phyloP scores from a whole-genome alignment of 495 filamentous ascomycete genomes.

The Staphylotrichum tortipilum region DNA sequence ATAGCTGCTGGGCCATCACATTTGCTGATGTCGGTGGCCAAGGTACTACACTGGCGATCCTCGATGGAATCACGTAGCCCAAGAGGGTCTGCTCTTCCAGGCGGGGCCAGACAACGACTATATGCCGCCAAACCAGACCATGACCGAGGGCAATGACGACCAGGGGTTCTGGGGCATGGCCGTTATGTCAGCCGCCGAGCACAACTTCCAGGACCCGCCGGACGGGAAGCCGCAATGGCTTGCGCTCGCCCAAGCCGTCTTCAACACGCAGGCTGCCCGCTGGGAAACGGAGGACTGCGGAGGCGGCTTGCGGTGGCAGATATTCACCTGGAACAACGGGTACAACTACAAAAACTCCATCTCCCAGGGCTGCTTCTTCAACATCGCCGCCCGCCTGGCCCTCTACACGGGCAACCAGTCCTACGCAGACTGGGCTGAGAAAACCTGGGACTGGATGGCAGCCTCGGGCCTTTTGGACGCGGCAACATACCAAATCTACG shows the following conservation, averaged over 20 bases:
- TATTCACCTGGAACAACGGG: conserved; percentile 68
- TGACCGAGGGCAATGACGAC: conserved; percentile 58
- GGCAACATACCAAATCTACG: conserved; percentile 46
- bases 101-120: conserved; percentile 50
- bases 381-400: conserved; percentile 60
- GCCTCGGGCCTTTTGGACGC: conserved; percentile 38
- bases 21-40: neutral
- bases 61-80: conserved; percentile 49
- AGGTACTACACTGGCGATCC: conserved; percentile 49
- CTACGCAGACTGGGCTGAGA: conserved; percentile 63
- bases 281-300: conserved; percentile 62
- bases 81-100: conserved; percentile 52
- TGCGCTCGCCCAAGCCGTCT: conserved; percentile 67
- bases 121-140: conserved; percentile 56
- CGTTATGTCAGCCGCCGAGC: conserved; percentile 57
- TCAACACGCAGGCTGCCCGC: conserved; percentile 61
- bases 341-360: conserved; percentile 72
- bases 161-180: conserved; percentile 62
- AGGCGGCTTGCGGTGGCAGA: conserved; percentile 78
- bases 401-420: conserved; percentile 61
- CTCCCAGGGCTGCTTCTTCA: conserved; percentile 63
- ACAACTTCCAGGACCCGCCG: conserved; percentile 53
- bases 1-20: too few relatives aligned
- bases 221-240: conserved; percentile 60
- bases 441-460: conserved; percentile 60